These are phyloP conservation scores for Cenchrus americanus DNA, from an alignment of 176 grass and related monocot genomes.

Conservation along the genomic window DNA sequence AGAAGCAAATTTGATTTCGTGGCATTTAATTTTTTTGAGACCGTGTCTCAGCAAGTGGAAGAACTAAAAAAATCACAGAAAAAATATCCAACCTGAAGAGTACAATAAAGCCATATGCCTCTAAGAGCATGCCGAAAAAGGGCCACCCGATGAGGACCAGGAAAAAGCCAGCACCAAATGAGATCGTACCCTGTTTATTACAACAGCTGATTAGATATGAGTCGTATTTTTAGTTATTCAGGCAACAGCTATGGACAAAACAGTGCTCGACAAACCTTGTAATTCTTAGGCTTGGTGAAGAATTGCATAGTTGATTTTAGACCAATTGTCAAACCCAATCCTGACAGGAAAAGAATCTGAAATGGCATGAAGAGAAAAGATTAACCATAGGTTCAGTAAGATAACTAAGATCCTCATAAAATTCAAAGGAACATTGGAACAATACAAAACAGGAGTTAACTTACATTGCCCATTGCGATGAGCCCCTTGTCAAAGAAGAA, in stretches of 20 bases:
- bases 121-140: conserved; percentile 91
- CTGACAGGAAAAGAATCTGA: conserved; percentile 97
- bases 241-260: neutral
- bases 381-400: conserved; percentile 38
- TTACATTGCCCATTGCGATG: conserved; percentile 96
- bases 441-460: conserved; percentile 6
- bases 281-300: conserved; percentile 97
- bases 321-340: conserved; percentile 92
- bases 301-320: conserved; percentile 99
- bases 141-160: conserved; percentile 95
- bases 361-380: conserved; percentile 27
- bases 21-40: neutral
- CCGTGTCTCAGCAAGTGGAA: neutral
- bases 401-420: conserved; percentile 2
- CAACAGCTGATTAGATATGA: conserved; percentile 28
- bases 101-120: conserved; percentile 93
- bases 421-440: conserved; percentile 19
- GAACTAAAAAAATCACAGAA: neutral
- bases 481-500: conserved; percentile 98
- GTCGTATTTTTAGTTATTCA: neutral
- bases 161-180: conserved; percentile 89
- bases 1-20: neutral
- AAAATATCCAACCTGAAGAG: conserved; percentile 74
- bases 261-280: conserved; percentile 63
- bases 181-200: conserved; percentile 88